Conservation (phyloP, 805 yeast species). For the Lachancea sp. region DNA sequence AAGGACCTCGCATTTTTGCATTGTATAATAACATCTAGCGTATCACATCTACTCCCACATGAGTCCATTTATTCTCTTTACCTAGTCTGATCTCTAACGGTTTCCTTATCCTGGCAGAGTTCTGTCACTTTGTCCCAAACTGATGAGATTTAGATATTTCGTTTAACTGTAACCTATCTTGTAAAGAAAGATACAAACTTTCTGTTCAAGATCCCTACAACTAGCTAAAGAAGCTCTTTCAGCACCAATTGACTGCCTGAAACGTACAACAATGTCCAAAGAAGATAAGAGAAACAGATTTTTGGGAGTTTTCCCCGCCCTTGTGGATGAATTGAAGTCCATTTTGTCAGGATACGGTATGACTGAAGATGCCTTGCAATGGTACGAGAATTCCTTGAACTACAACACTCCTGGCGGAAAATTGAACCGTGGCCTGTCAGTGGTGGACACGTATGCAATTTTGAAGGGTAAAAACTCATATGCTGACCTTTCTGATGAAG, state of each 20-base stretch:
- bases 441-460: constrained; percentile 83
- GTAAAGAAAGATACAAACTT: not conserved
- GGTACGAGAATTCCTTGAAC: constrained; percentile 69
- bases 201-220: not conserved
- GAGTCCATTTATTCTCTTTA: no score
- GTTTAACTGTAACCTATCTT: not conserved
- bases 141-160: not conserved
- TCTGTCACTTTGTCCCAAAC: not conserved
- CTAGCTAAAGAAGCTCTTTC: not conserved
- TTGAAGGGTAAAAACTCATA: constrained; percentile 55
- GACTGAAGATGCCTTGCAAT: constrained; percentile 77
- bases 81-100: not conserved
- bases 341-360: constrained; percentile 64
- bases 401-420: constrained; percentile 97
- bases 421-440: constrained; percentile 92
- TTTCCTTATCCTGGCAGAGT: not conserved
- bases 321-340: constrained; percentile 68
- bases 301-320: constrained; percentile 59
- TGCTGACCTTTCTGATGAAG: constrained; percentile 56
- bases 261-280: constrained; percentile 15
- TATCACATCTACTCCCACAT: not conserved
- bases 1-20: constrained; percentile 1
- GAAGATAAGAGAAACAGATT: constrained; percentile 45
- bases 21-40: constrained; percentile 3
- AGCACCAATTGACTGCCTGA: not conserved